Evolutionary conservation across 2,329 filamentous ascomycete genomes (phyloP), one percentile per base, ranked within the genome.

Genomic region (Thelonectria discophora): DNA sequence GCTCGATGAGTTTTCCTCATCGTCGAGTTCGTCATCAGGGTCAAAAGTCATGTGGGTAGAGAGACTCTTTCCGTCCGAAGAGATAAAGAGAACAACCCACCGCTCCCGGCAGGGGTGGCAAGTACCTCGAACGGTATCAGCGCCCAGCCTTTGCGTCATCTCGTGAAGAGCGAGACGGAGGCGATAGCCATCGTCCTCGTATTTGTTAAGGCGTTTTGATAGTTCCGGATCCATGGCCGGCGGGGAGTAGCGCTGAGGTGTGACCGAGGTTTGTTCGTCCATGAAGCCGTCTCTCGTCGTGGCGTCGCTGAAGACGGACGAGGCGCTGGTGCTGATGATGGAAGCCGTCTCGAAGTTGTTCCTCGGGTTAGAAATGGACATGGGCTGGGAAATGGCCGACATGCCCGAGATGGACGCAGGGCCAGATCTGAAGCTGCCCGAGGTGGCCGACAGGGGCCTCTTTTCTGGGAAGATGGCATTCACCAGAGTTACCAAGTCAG

Each of bases 81-180:
- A 90, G 58, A 96, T 86, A 70, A 94, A 94, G 9, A 96, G 80
- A 7, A 95, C 89, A 5, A 90, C 86, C 93, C 93, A 97, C 58
- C 89, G 84, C 76, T 96, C 93, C 1, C 90, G 89, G 64, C 91
- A 94, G 9, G 92, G 92, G 70, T 95, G 91, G 56, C 88, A 90
- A 13, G 86, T 82, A 20, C 90, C 90, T 51, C 88, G 86, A 17
- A 89, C 81, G 12, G 81, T 84, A 13, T 93, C 88, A 7, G 80
- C 70, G 5, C 90, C 90, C 10, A 93, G 78, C 6, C 83, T 82
- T 48, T 90, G 86, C 7, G 80, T 83, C 88, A 93, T 88, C 69
- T 93, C 90, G 56, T 90, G 88, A 54, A 92, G 81, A 5, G 90
- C 89, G 63, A 86, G 79, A 37, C 89, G 86, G 53, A 93, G 80